Evolutionary conservation across 164 flowering plant species (phyloP).

Genomic region (Sextonia rubra): DNA sequence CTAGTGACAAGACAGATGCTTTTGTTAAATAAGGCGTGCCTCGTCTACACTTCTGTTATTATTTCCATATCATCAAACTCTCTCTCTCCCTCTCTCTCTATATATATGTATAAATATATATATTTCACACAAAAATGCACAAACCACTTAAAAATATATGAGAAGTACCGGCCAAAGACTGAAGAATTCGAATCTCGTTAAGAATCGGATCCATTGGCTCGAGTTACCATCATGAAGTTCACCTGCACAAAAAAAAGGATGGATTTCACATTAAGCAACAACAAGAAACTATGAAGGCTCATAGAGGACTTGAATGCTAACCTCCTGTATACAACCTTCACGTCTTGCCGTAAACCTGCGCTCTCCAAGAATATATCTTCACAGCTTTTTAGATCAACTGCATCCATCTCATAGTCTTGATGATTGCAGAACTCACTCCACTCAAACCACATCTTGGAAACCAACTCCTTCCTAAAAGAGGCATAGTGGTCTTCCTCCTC

Average conservation of each 20-base stretch:
- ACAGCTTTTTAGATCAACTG: slow-evolving; percentile 38
- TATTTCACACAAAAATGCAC: too few species aligned
- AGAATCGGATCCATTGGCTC: too few species aligned
- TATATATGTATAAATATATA: too few species aligned
- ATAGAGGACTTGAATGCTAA: slow-evolving; percentile 11
- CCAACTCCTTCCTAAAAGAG: slow-evolving; percentile 69
- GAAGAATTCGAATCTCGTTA: too few species aligned
- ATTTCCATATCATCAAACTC: too few species aligned
- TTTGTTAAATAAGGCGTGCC: too few species aligned
- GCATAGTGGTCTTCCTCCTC: slow-evolving; percentile 69
- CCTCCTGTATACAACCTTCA: slow-evolving; percentile 61
- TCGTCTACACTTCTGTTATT: too few species aligned
- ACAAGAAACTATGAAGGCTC: not conserved
- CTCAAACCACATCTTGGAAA: slow-evolving; percentile 89
- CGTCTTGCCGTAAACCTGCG: slow-evolving; percentile 39
- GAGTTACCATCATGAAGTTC: too few species aligned
- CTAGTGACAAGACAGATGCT: too few species aligned
- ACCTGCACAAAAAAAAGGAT: not conserved
- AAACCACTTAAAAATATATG: too few species aligned
- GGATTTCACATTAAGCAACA: not conserved
- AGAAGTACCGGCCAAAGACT: too few species aligned
- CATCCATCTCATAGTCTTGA: slow-evolving; percentile 42
- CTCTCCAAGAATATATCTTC: slow-evolving; percentile 65
- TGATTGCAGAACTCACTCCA: slow-evolving; percentile 56
- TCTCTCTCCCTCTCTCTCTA: too few species aligned